Conservation (phyloP, 2,329 filamentous ascomycete genomes). For the Stagonosporopsis chrysanthemi region DNA sequence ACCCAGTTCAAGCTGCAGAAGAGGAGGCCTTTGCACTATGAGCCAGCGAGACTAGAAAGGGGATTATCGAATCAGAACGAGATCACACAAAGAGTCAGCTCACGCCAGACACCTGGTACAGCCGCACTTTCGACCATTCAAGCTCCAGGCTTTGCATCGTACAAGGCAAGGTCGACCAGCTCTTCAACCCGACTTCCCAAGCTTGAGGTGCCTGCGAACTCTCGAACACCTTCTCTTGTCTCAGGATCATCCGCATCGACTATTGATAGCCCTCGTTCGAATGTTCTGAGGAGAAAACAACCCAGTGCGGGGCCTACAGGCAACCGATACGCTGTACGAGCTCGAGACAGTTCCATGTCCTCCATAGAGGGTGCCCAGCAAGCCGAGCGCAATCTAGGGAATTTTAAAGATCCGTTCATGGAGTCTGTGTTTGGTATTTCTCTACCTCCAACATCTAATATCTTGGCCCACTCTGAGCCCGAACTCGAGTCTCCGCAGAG, state of each 20-base stretch:
- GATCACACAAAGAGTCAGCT: conserved; percentile 26
- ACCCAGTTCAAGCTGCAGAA: conserved; percentile 47
- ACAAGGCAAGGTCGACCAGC: conserved; percentile 35
- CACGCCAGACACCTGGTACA: conserved; percentile 34
- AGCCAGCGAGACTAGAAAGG: conserved; percentile 31
- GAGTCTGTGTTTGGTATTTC: conserved; percentile 55
- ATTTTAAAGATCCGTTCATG: conserved; percentile 51
- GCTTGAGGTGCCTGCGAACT: conserved; percentile 44
- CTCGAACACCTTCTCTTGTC: conserved; percentile 57
- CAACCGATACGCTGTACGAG: conserved; percentile 40
- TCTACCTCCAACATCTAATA: conserved; percentile 46
- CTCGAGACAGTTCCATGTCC: conserved; percentile 44
- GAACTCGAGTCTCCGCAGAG: conserved; percentile 37
- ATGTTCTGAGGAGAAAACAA: conserved; percentile 54
- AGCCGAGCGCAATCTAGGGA: conserved; percentile 39
- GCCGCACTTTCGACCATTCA: conserved; percentile 32
- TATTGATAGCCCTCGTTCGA: conserved; percentile 55
- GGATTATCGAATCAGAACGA: conserved; percentile 29
- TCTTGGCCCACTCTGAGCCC: conserved; percentile 36
- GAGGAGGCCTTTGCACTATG: conserved; percentile 45
- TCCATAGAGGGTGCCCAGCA: conserved; percentile 43
- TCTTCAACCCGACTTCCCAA: conserved; percentile 46
- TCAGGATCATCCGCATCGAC: conserved; percentile 58
- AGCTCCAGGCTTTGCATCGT: conserved; percentile 22
- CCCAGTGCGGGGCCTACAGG: conserved; percentile 50